Evolutionary conservation across 169 alveolate genomes (phyloP).

Genomic region (Cardiosporidium cionae): DNA sequence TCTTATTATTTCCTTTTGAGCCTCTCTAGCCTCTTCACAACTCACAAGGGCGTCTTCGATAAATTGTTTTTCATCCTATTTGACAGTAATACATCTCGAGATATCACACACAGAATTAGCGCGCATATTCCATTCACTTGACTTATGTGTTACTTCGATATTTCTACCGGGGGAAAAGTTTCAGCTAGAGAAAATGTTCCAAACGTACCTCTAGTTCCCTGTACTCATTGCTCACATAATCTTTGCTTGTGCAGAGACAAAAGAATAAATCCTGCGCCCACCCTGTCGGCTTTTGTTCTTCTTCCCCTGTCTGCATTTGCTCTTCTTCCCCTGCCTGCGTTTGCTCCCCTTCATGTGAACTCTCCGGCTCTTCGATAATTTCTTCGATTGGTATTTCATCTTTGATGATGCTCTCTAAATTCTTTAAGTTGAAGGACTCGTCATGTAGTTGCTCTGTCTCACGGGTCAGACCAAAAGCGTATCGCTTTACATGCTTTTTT

Average conservation of each 20-base stretch:
- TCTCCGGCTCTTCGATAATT: not conserved
- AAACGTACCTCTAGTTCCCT: not conserved
- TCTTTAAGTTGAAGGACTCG: not conserved
- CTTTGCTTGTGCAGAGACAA: not conserved
- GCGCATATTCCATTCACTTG: too few species aligned
- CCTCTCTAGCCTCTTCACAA: not conserved
- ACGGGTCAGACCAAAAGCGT: not conserved
- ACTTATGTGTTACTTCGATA: too few species aligned
- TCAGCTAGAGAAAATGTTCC: not conserved
- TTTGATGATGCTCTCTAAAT: not conserved
- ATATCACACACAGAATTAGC: too few species aligned
- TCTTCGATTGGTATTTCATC: not conserved
- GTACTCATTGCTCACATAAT: not conserved
- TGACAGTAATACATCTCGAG: not conserved
- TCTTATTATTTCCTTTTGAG: not conserved
- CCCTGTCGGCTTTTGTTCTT: not conserved
- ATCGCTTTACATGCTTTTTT: not conserved
- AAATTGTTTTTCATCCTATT: not conserved
- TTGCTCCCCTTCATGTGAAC: not conserved
- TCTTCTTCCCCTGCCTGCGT: too few species aligned
- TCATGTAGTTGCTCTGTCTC: too few species aligned
- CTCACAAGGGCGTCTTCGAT: not conserved
- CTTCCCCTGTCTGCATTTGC: not conserved
- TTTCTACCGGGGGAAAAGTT: too few species aligned
- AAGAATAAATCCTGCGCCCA: not conserved